Evolutionary conservation across 1,284 basidiomycete genomes (phyloP).

Genomic region (Cryptococcus depauperatus): DNA sequence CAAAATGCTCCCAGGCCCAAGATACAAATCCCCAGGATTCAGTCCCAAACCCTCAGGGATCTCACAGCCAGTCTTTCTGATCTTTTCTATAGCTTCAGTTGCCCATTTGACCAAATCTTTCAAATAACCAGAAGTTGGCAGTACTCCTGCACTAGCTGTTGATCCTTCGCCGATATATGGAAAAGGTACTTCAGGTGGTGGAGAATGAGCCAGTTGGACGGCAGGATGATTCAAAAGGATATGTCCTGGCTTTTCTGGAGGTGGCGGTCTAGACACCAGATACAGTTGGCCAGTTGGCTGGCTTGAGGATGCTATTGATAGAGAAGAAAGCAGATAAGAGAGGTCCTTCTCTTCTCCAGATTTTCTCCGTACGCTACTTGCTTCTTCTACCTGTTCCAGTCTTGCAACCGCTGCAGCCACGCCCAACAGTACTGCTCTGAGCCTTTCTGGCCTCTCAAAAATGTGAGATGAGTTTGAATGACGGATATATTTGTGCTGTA

Average conservation of each 20-base stretch:
- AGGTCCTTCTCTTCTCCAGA: slow-evolving; percentile 17
- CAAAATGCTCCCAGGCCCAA: slow-evolving; percentile 50
- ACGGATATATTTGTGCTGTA: slow-evolving; percentile 66
- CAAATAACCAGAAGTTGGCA: slow-evolving; percentile 32
- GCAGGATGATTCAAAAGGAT: slow-evolving; percentile 39
- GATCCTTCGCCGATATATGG: slow-evolving; percentile 22
- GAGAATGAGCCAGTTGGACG: slow-evolving; percentile 36
- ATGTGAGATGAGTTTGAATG: slow-evolving; percentile 62
- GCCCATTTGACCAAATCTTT: slow-evolving; percentile 51
- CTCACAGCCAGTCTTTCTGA: slow-evolving; percentile 61
- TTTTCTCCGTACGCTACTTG: too few relatives aligned
- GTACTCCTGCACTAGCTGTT: not conserved
- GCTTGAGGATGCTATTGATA: slow-evolving; percentile 21
- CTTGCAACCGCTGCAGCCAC: slow-evolving; percentile 67
- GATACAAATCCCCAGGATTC: slow-evolving; percentile 65
- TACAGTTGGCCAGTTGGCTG: slow-evolving; percentile 20
- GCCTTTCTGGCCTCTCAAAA: slow-evolving; percentile 81
- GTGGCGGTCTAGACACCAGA: slow-evolving; percentile 23
- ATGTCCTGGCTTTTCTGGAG: slow-evolving; percentile 22
- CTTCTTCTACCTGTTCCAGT: slow-evolving; percentile 50
- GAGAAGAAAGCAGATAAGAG: slow-evolving; percentile 25
- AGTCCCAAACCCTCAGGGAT: slow-evolving; percentile 66
- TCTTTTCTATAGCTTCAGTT: slow-evolving; percentile 57
- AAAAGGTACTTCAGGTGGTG: slow-evolving; percentile 34
- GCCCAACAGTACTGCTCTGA: slow-evolving; percentile 70